A percentile compares a stretch with the other conserved stretches of the same genome.
Conservation (phyloP, 2,329 filamentous ascomycete genomes). For the Fusarium penzigii region DNA sequence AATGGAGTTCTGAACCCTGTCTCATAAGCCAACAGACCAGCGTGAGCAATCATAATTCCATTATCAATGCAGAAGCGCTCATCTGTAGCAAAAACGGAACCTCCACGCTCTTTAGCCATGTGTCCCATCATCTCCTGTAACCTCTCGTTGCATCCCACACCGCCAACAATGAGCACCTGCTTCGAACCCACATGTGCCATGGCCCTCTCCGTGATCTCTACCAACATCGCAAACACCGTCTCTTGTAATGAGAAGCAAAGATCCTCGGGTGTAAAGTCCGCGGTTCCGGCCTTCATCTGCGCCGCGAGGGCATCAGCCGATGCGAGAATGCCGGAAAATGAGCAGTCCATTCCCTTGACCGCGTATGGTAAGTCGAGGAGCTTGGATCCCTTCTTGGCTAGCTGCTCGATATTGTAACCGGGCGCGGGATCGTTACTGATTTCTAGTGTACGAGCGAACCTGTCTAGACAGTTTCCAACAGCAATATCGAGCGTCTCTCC, state of each 20-base stretch:
- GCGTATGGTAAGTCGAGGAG: slow-evolving; percentile 90
- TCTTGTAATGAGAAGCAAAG: slow-evolving; percentile 95
- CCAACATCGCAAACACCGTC: slow-evolving; percentile 94
- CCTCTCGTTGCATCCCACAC: slow-evolving; percentile 92
- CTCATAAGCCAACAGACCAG: slow-evolving; percentile 81
- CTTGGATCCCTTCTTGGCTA: slow-evolving; percentile 72
- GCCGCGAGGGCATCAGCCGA: slow-evolving; percentile 78
- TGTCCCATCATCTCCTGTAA: slow-evolving; percentile 98
- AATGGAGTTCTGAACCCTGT: slow-evolving; percentile 77
- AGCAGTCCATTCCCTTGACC: slow-evolving; percentile 98
- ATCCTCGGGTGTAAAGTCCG: slow-evolving; percentile 74
- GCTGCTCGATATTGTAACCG: slow-evolving; percentile 96
- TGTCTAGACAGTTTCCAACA: slow-evolving; percentile 94
- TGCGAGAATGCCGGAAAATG: slow-evolving; percentile 89
- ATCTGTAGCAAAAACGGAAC: slow-evolving; percentile 91
- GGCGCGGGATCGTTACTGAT: slow-evolving; percentile 97
- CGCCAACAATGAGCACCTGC: slow-evolving; percentile 93
- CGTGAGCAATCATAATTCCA: slow-evolving; percentile 99
- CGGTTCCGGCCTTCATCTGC: slow-evolving; percentile 55
- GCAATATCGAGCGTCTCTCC: slow-evolving; percentile 97
- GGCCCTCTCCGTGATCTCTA: slow-evolving; percentile 96
- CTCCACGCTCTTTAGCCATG: slow-evolving; percentile 87
- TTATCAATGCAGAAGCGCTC: slow-evolving; percentile 99
- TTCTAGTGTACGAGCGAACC: slow-evolving; percentile 86
- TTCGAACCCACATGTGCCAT: slow-evolving; percentile 95